A percentile compares a stretch with the other conserved stretches of the same genome.
phyloP scores from a whole-genome alignment of 2,329 filamentous ascomycete species.

The Clonostachys solani region DNA sequence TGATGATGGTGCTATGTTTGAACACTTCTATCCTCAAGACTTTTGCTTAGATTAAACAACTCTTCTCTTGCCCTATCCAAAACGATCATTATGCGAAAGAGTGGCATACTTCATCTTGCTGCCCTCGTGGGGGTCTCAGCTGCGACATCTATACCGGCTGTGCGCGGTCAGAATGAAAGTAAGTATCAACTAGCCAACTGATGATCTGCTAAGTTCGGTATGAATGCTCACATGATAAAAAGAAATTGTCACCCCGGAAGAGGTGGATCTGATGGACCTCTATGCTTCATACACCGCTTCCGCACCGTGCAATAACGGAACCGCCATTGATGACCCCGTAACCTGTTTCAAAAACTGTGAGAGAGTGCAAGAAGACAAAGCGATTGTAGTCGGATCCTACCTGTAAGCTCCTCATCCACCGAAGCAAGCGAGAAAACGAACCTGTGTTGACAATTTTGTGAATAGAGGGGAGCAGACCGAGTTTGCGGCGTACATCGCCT shows the following conservation, averaged over 20 bases:
- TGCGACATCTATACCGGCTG: too few relatives aligned
- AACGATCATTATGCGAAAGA: too few relatives aligned
- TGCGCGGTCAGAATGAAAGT: too few relatives aligned
- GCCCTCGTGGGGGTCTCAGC: too few relatives aligned
- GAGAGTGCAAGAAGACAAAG: constrained; percentile 32
- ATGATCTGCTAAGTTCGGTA: too few relatives aligned
- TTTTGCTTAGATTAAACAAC: too few relatives aligned
- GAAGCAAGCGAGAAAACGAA: background rate
- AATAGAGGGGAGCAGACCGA: constrained; percentile 34
- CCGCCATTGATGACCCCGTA: constrained; percentile 27
- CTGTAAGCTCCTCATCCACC: constrained; percentile 17
- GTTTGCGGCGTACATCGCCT: constrained; percentile 44
- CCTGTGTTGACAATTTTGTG: background rate
- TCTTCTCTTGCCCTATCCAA: too few relatives aligned
- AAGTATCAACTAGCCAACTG: too few relatives aligned
- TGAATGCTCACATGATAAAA: background rate
- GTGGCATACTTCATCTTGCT: too few relatives aligned
- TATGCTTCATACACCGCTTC: constrained; percentile 48
- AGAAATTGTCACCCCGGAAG: constrained; percentile 15
- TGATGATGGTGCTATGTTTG: too few relatives aligned
- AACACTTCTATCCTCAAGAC: too few relatives aligned
- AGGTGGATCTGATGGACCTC: constrained; percentile 35
- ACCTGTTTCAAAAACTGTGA: constrained; percentile 40
- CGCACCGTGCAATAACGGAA: constrained; percentile 46
- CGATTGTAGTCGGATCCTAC: constrained; percentile 35